Conservation (phyloP, 345 rosid genomes). For the Mallotus nudiflorus region DNA sequence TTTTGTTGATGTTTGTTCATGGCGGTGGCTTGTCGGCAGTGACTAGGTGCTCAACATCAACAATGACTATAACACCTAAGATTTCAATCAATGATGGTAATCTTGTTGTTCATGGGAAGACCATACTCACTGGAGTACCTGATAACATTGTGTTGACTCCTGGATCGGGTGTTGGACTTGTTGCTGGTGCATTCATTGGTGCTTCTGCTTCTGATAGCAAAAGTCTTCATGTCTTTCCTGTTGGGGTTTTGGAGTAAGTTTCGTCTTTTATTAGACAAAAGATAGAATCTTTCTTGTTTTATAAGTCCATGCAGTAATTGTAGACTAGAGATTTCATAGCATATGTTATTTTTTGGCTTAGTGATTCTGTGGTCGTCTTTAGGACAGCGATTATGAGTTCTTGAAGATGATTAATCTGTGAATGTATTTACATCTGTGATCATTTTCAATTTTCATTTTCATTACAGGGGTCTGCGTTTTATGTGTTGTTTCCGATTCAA, state of each 20-base stretch:
- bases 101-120: conserved; percentile 93
- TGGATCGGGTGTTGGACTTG: conserved; percentile 59
- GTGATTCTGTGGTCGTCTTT: too few relatives aligned
- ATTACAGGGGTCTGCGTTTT: conserved; percentile 73
- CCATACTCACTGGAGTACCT: conserved; percentile 80
- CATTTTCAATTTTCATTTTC: conserved; percentile 3
- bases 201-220: conserved; percentile 76
- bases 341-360: too few relatives aligned
- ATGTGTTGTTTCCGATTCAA: conserved; percentile 94
- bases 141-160: conserved; percentile 78
- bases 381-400: too few relatives aligned
- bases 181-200: conserved; percentile 81
- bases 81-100: conserved; percentile 75
- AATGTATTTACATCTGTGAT: too few relatives aligned
- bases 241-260: conserved; percentile 80
- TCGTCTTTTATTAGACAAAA: neutral
- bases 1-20: neutral
- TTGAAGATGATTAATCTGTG: neutral
- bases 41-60: conserved; percentile 12
- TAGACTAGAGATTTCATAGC: neutral
- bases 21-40: too few relatives aligned
- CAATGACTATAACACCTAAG: conserved; percentile 78
- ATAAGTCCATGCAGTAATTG: neutral
- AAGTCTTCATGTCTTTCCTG: conserved; percentile 90
- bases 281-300: neutral